Conservation (phyloP, 257 asterid species). For the Thymus quinquecostatus region DNA sequence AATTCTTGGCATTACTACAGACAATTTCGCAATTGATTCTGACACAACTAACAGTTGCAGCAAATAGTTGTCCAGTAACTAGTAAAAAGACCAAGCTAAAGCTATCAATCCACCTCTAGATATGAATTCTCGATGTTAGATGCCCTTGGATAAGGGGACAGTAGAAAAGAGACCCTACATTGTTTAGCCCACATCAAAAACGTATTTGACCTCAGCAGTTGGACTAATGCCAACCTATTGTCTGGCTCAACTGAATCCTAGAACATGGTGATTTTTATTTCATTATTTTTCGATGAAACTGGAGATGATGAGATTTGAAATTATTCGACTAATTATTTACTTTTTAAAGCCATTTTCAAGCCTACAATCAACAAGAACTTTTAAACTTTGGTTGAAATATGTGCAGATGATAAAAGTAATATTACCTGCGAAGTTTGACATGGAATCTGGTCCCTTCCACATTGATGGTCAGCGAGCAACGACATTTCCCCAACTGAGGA, state of each 20-base stretch:
- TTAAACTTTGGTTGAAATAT: not conserved
- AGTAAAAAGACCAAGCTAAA: not conserved
- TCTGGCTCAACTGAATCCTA: not conserved
- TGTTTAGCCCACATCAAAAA: not conserved
- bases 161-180: not conserved
- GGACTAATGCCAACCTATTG: not conserved
- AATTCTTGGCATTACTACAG: not conserved
- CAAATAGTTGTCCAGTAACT: not conserved
- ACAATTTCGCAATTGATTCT: not conserved
- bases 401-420: slow-evolving; percentile 8
- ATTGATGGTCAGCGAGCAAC: slow-evolving; percentile 70
- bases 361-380: not conserved
- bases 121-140: not conserved
- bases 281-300: not conserved
- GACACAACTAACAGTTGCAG: not conserved
- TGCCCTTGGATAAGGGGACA: not conserved
- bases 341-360: too few species aligned
- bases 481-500: slow-evolving; percentile 62
- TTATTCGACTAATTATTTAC: not conserved
- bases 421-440: slow-evolving; percentile 72
- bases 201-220: not conserved
- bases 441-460: slow-evolving; percentile 79
- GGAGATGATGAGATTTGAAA: not conserved
- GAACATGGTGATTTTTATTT: not conserved
- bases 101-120: not conserved